A percentile compares a stretch with the other conserved stretches of the same genome.
phyloP scores from a whole-genome alignment of 352 stramenopile species.

The Ophiocytium majus region DNA sequence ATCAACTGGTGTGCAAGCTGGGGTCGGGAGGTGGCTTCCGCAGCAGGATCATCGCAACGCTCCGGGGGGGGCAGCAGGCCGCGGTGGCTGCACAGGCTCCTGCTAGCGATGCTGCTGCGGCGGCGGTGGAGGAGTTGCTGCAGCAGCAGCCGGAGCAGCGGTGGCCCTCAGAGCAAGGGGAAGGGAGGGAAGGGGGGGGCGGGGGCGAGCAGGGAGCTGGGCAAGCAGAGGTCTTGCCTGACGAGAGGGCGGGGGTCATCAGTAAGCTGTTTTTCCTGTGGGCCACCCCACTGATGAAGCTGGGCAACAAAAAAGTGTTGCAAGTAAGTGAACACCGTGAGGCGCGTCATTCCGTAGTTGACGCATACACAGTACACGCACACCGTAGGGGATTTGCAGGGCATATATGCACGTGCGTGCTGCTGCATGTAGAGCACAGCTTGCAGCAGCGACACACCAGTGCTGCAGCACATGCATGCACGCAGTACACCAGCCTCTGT shows the following conservation, averaged over 20 bases:
- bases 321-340: too few species aligned
- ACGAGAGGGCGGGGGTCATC: constrained; percentile 11
- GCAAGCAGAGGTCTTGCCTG: background rate
- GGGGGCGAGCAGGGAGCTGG: background rate
- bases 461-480: too few species aligned
- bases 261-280: constrained; percentile 43
- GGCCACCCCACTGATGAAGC: constrained; percentile 29
- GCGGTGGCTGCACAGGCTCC: background rate
- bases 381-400: too few species aligned
- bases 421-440: too few species aligned
- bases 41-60: background rate
- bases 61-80: background rate
- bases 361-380: too few species aligned
- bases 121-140: background rate
- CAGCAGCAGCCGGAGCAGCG: background rate
- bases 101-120: background rate
- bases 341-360: too few species aligned
- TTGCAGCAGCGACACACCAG: too few species aligned
- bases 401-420: too few species aligned
- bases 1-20: background rate
- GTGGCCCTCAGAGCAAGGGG: too few species aligned
- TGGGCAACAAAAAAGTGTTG: constrained; percentile 43
- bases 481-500: too few species aligned
- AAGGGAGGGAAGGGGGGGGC: background rate
- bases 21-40: background rate